phyloP scores from a whole-genome alignment of 2,329 filamentous ascomycete species.

The Ascosphaera aggregata region DNA sequence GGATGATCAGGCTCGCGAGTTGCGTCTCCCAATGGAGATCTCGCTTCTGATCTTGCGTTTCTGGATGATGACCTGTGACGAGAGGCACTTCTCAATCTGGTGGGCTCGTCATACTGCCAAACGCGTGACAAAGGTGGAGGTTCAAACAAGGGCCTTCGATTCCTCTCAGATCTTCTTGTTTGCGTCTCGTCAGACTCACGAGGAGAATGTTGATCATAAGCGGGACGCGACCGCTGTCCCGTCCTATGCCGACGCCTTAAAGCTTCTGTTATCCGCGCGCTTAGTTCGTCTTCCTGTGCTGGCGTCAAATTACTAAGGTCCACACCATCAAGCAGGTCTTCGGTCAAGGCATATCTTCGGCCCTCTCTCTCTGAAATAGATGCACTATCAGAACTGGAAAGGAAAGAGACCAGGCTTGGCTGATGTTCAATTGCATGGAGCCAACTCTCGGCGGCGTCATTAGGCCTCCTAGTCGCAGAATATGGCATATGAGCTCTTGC shows the following conservation, averaged over 20 bases:
- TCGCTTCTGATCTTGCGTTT: background rate
- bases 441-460: too few relatives aligned
- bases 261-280: constrained; percentile 71
- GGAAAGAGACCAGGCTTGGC: constrained; percentile 61
- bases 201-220: constrained; percentile 5
- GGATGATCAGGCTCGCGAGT: too few relatives aligned
- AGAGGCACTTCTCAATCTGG: background rate
- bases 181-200: constrained; percentile 19
- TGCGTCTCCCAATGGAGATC: background rate
- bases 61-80: background rate
- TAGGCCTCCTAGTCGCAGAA: too few relatives aligned
- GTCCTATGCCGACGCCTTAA: constrained; percentile 47
- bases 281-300: constrained; percentile 69
- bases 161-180: background rate
- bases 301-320: constrained; percentile 74
- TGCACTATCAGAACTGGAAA: constrained; percentile 57
- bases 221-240: constrained; percentile 16
- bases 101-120: background rate
- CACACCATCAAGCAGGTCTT: constrained; percentile 68
- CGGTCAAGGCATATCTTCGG: constrained; percentile 65
- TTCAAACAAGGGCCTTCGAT: background rate
- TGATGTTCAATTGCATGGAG: constrained; percentile 47
- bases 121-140: background rate
- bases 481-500: too few relatives aligned
- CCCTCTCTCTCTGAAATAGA: constrained; percentile 68